Evolutionary conservation across 2,329 filamentous ascomycete genomes (phyloP), one percentile per base, ranked within the genome.

Genomic region (Chaetomium sp.): DNA sequence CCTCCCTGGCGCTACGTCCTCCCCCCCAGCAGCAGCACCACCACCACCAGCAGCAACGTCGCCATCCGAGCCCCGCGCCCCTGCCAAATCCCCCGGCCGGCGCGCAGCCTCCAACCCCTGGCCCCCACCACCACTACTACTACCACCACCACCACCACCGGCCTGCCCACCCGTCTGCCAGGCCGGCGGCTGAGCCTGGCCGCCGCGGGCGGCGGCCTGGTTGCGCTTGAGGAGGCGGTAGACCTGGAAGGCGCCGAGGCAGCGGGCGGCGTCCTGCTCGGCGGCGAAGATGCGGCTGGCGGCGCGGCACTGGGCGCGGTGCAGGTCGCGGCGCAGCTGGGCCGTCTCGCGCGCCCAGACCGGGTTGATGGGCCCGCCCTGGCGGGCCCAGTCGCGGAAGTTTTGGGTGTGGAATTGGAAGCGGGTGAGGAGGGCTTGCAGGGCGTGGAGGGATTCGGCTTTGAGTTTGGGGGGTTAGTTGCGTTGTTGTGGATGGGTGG

Each of bases 261-360:
- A 87, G 2, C 83, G 79, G 3, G 77, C 75, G 16, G 75, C 72
- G 67, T 83, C 80, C 69, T 82, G 82, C 58, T 81, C 80, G 3
- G 81, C 79, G 19, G 78, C 78, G 72, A 83, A 85, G 67, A 87
- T 84, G 67, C 85, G 82, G 60, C 81, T 76, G 31, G 83, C 84
- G 10, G 83, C 83, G 56, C 83, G 82, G 73, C 84, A 85, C 73
- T 87, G 85, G 9, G 84, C 80, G 53, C 83, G 81, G 74, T 87
- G 85, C 38, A 87, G 78, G 58, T 84, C 80, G 50, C 76, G 76
- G 59, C 81, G 78, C 29, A 87, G 78, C 29, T 72, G 67, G 45
- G 77, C 75, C 33, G 84, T 86, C 63, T 86, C 83, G 70, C 78
- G 79, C 27, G 82, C 78, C 84, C 84, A 86, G n/a, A 79, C 73